These are phyloP conservation scores for Coprinopsis marcescibilis DNA, from an alignment of 768 basidiomycete genomes.

Conservation along the genomic window DNA sequence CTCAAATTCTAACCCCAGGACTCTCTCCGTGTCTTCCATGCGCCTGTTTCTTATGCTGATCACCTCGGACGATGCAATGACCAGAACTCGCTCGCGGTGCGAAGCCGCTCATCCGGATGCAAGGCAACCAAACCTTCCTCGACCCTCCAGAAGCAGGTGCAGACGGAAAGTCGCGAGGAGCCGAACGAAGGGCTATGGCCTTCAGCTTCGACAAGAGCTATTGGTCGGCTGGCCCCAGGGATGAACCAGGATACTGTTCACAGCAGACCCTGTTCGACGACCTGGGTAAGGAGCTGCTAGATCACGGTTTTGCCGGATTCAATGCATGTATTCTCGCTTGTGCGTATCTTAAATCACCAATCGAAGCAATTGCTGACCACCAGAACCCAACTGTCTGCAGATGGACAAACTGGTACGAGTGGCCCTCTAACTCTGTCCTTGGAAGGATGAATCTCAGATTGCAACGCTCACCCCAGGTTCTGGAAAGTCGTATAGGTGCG, in stretches of 20 bases:
- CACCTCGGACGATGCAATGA: too few species aligned
- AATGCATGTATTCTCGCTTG: conserved; percentile 99
- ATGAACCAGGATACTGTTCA: conserved; percentile 87
- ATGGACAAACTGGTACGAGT: conserved; percentile 77
- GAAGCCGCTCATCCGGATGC: conserved; percentile 91
- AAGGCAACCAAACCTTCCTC: conserved; percentile 87
- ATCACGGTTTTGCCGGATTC: conserved; percentile 94
- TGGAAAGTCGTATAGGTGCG: conserved; percentile 88
- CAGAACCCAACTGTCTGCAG: conserved; percentile 23
- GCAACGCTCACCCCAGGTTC: conserved; percentile 48
- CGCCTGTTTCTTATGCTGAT: too few species aligned
- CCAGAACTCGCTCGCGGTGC: conserved; percentile 91
- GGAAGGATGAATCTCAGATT: conserved; percentile 3
- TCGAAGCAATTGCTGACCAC: background rate
- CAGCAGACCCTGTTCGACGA: conserved; percentile 95
- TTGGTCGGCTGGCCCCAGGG: conserved; percentile 89
- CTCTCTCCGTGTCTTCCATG: too few species aligned
- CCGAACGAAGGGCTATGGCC: conserved; percentile 82
- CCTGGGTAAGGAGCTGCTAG: conserved; percentile 87
- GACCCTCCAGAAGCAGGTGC: conserved; percentile 83
- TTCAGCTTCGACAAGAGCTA: conserved; percentile 98
- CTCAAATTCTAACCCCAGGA: too few species aligned
- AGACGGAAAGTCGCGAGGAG: conserved; percentile 65
- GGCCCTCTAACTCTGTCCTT: background rate
- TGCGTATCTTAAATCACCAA: conserved; percentile 42